Conservation (phyloP, 2,329 filamentous ascomycete species). For the Talaromyces atroroseus region DNA sequence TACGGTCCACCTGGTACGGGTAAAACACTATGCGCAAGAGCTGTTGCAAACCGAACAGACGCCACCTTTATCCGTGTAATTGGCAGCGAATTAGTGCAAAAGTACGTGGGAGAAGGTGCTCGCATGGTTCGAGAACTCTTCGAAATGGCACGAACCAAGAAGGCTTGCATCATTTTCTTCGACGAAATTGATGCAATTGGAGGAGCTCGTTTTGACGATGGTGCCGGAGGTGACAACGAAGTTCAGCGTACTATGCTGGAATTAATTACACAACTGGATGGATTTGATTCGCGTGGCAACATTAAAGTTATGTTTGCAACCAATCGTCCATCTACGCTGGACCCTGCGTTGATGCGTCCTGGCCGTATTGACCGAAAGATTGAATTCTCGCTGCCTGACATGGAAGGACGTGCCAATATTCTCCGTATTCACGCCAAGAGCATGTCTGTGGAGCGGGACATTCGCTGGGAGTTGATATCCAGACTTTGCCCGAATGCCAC, state of each 20-base stretch:
- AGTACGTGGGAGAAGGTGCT: slow-evolving; percentile 97
- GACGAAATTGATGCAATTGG: slow-evolving; percentile 97
- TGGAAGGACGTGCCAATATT: slow-evolving; percentile 96
- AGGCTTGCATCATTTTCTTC: slow-evolving; percentile 99
- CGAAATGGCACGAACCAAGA: slow-evolving; percentile 99
- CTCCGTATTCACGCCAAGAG: slow-evolving; percentile 98
- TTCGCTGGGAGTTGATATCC: slow-evolving; percentile 97
- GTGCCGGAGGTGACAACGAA: slow-evolving; percentile 94
- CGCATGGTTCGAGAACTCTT: slow-evolving; percentile 98
- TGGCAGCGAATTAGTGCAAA: slow-evolving; percentile 94
- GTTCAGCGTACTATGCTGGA: slow-evolving; percentile 98
- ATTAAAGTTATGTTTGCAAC: slow-evolving; percentile 99
- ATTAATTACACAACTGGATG: slow-evolving; percentile 92
- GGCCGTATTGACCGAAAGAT: slow-evolving; percentile 98
- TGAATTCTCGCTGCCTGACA: slow-evolving; percentile 93
- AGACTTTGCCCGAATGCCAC: slow-evolving; percentile 95
- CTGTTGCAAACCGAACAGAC: slow-evolving; percentile 95
- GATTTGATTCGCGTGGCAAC: slow-evolving; percentile 93
- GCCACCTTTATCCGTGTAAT: slow-evolving; percentile 99
- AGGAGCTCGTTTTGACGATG: slow-evolving; percentile 92
- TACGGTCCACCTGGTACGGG: slow-evolving; percentile 98
- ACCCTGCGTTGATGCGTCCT: slow-evolving; percentile 94
- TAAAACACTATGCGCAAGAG: slow-evolving; percentile 95
- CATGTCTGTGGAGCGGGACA: slow-evolving; percentile 98
- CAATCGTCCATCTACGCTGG: slow-evolving; percentile 89